These are phyloP conservation scores for Vitis vinifera DNA, from an alignment of 164 flowering plant genomes.

Conservation along the genomic window ASM3070453v1 NC_081821.1:7341001-7341500, in stretches of 20 bases:
- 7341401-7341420: constrained; percentile 82
- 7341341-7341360: neutral
- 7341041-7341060: constrained; percentile 78
- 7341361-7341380: constrained; percentile 58
- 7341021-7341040: too few species aligned
- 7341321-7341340: neutral
- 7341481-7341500: constrained; percentile 61
- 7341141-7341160: neutral
- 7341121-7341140: constrained; percentile 13
- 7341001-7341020: too few species aligned
- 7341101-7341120: constrained; percentile 91
- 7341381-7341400: constrained; percentile 76
- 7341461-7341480: constrained; percentile 79
- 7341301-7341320: neutral
- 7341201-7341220: constrained; percentile 89
- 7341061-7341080: constrained; percentile 95
- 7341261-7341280: constrained; percentile 11
- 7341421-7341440: constrained; percentile 67
- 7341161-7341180: neutral
- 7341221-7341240: constrained; percentile 85
- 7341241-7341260: constrained; percentile 85
- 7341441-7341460: constrained; percentile 74
- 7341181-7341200: constrained; percentile 1
- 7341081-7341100: constrained; percentile 78
- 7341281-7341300: too few species aligned